Base-by-base conservation (phyloP, 139 green algal genomes). In the Chlamydomonas schloesseri region DNA sequence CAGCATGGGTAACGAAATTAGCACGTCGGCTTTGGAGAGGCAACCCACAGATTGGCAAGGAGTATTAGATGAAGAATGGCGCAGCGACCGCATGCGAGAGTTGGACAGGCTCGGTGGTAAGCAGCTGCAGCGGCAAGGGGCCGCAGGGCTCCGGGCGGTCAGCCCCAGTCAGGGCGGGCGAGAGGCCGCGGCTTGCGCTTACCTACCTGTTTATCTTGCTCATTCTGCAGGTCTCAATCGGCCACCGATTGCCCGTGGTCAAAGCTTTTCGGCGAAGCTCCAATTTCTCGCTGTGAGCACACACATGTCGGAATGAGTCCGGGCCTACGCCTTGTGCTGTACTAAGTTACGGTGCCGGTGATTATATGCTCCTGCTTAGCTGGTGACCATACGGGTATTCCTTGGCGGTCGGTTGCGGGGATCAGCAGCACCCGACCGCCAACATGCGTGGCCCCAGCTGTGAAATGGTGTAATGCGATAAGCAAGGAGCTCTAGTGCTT, bases 1-100 rank as follows among this genome's bases (percentile, higher is more conserved):
- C n/a, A n/a, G n/a, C 47, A 87, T 87, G 81, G 81, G 81, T 3
- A 79, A 87, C 37, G 37, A 78, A 3, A 42, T 69, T 28, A 69
- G 47, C 50, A 34, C 31, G 26, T 3, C 36, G 20, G 53, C 64
- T 21, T 29, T 76, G n/a, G 65, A 75, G 31, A 50, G 42, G 42
- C 65, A 85, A 26, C 34, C 47, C 4, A 67, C 65, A 36, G 21
- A n/a, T 6, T 87, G 69, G 69, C 69, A 80, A 0, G 28, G 64
- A 0, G 71, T 72, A 53, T 15, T 62, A 9, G 5, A 21, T 0
- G 23, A 71, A 4, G 50, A 33, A 46, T 87, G 69, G 69, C 20
- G 81, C 20, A 71, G 47, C 3, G 81, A 87, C 0, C 33, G 81
- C 1, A 53, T n/a, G 15, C 24, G 53, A 13, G 81, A 87, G 57